Evolutionary conservation across 805 yeast species (phyloP).

Genomic region (Helenozyma baotianmanensis): DNA sequence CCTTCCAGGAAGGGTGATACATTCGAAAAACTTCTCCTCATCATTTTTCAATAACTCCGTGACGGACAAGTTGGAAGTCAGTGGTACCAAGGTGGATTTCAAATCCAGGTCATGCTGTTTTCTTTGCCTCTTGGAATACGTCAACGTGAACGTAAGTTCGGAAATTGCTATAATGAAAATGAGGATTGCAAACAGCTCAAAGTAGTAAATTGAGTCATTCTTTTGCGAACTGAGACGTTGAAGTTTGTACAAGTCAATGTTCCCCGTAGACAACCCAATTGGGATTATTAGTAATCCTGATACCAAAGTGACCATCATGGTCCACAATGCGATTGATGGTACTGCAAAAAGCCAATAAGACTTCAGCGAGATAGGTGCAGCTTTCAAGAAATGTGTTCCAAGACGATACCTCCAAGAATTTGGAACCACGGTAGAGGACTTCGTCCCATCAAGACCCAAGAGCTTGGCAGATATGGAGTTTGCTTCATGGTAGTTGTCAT

Average conservation of each 20-base stretch:
- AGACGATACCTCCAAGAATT: slow-evolving; percentile 22
- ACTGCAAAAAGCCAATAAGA: slow-evolving; percentile 6
- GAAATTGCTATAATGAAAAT: slow-evolving; percentile 49
- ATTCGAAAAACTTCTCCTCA: slow-evolving; percentile 23
- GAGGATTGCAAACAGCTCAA: slow-evolving; percentile 53
- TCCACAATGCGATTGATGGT: too few species aligned
- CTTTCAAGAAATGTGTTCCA: slow-evolving; percentile 18
- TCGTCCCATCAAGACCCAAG: slow-evolving; percentile 7
- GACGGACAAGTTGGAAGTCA: slow-evolving; percentile 1
- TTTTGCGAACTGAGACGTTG: too few species aligned
- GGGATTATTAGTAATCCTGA: slow-evolving; percentile 7
- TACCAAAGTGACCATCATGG: too few species aligned
- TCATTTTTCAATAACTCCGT: slow-evolving; percentile 10
- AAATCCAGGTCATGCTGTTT: slow-evolving; percentile 3
- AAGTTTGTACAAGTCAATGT: too few species aligned
- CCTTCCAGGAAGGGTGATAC: slow-evolving; percentile 32
- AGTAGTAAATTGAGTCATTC: slow-evolving; percentile 46
- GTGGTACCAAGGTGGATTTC: background rate
- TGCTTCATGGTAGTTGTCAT: slow-evolving; percentile 23
- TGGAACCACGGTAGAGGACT: too few species aligned
- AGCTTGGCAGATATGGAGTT: slow-evolving; percentile 24
- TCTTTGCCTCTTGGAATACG: slow-evolving; percentile 15
- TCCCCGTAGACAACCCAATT: slow-evolving; percentile 6
- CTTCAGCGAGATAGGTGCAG: slow-evolving; percentile 7
- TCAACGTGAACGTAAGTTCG: slow-evolving; percentile 33